Conservation (phyloP, 371 early-diverging fungal genomes). For the Mucor lusitanicus region DNA sequence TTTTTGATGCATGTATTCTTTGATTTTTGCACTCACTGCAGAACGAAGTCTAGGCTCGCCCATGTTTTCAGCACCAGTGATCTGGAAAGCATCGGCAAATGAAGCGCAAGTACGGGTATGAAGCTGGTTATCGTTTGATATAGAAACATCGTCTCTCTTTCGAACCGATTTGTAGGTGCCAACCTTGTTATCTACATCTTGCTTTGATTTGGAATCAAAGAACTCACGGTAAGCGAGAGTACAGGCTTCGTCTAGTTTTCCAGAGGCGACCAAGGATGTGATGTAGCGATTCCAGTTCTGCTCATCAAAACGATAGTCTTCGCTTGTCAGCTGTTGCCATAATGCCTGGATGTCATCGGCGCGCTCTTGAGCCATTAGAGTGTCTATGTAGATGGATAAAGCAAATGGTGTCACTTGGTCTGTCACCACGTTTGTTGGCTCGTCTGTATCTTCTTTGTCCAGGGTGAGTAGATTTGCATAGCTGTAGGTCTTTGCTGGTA, state of each 20-base stretch:
- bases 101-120: slow-evolving; percentile 22
- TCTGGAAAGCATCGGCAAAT: slow-evolving; percentile 22
- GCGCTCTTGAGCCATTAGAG: slow-evolving; percentile 19
- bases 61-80: slow-evolving; percentile 23
- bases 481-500: slow-evolving; percentile 9
- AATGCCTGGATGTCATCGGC: slow-evolving; percentile 24
- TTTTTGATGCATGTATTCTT: slow-evolving; percentile 48
- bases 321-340: slow-evolving; percentile 25
- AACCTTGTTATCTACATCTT: not conserved
- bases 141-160: slow-evolving; percentile 19
- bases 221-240: slow-evolving; percentile 13
- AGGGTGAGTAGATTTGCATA: slow-evolving; percentile 8
- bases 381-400: slow-evolving; percentile 39
- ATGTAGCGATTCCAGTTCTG: slow-evolving; percentile 48
- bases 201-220: slow-evolving; percentile 1
- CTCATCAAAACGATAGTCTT: slow-evolving; percentile 39
- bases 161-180: not conserved
- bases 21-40: slow-evolving; percentile 11
- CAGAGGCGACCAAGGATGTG: slow-evolving; percentile 14
- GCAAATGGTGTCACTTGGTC: slow-evolving; percentile 30
- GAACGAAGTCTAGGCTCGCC: slow-evolving; percentile 16
- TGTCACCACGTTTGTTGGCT: not conserved
- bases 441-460: not conserved
- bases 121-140: slow-evolving; percentile 17
- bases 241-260: slow-evolving; percentile 19